Conservation (phyloP, 306 rosid species). For the Fragaria ananassa region DNA sequence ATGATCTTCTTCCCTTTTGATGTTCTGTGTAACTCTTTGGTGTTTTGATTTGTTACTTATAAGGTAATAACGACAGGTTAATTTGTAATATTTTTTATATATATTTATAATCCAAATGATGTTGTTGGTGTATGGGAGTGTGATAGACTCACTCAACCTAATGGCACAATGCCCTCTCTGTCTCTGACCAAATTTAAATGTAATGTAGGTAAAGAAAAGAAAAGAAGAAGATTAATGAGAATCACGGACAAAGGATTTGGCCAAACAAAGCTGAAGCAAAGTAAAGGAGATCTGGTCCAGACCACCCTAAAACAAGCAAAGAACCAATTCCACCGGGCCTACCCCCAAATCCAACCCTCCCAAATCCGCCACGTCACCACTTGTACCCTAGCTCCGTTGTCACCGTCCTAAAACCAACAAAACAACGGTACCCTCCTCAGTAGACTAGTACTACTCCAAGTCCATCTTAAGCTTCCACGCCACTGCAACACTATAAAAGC, state of each 20-base stretch:
- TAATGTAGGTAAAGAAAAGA: too few species aligned
- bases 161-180: too few species aligned
- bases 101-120: neutral
- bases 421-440: neutral
- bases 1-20: constrained; percentile 10
- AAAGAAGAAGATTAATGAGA: neutral
- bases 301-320: neutral
- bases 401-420: neutral
- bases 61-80: constrained; percentile 10
- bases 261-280: neutral
- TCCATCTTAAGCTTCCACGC: neutral
- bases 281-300: neutral
- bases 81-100: neutral
- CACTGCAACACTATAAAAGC: neutral
- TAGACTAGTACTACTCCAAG: neutral
- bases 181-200: too few species aligned
- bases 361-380: neutral
- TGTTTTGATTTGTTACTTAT: neutral
- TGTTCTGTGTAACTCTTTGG: neutral
- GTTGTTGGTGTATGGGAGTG: neutral
- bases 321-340: neutral
- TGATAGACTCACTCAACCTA: too few species aligned
- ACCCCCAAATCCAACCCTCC: neutral
- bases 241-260: neutral
- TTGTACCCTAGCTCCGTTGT: neutral